phyloP scores from a whole-genome alignment of 164 flowering plant genomes.

The Cinnamomum micranthum region DNA sequence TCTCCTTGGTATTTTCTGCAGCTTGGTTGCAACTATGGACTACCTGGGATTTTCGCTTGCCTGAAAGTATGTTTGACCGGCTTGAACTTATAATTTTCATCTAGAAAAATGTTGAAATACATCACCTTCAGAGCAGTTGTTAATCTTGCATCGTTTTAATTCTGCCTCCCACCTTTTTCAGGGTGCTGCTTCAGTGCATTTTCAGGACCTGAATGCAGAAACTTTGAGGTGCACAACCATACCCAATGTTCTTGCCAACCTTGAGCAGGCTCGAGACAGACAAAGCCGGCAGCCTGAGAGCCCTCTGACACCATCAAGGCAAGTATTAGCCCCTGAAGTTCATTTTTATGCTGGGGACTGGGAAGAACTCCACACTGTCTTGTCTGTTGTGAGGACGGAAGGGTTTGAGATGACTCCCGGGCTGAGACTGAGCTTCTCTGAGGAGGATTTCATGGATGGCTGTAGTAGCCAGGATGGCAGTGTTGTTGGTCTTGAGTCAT shows the following conservation, averaged over 20 bases:
- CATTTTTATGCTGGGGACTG: constrained; percentile 91
- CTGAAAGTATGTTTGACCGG: constrained; percentile 53
- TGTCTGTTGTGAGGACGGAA: constrained; percentile 61
- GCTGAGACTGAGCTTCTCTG: constrained; percentile 72
- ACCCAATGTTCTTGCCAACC: constrained; percentile 85
- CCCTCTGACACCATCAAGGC: constrained; percentile 86
- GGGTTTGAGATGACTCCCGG: constrained; percentile 43
- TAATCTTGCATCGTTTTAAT: neutral
- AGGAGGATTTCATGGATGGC: constrained; percentile 85
- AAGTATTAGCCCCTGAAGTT: constrained; percentile 55
- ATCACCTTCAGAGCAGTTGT: neutral
- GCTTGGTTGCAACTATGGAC: constrained; percentile 89
- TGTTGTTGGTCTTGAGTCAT: constrained; percentile 50
- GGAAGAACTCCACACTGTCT: constrained; percentile 79
- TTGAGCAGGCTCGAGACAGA: constrained; percentile 84
- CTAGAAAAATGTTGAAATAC: neutral
- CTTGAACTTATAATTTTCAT: neutral
- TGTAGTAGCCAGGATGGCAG: constrained; percentile 91
- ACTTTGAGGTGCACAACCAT: constrained; percentile 76
- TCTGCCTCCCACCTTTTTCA: constrained; percentile 20
- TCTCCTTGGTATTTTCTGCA: constrained; percentile 28
- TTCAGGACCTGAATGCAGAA: constrained; percentile 87
- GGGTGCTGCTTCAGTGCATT: constrained; percentile 83
- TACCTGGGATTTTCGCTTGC: constrained; percentile 95
- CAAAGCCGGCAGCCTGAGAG: constrained; percentile 84